Evolutionary conservation across 768 basidiomycete species (phyloP), one percentile per base, ranked within the genome.

Genomic region (Auricularia cornea): DNA sequence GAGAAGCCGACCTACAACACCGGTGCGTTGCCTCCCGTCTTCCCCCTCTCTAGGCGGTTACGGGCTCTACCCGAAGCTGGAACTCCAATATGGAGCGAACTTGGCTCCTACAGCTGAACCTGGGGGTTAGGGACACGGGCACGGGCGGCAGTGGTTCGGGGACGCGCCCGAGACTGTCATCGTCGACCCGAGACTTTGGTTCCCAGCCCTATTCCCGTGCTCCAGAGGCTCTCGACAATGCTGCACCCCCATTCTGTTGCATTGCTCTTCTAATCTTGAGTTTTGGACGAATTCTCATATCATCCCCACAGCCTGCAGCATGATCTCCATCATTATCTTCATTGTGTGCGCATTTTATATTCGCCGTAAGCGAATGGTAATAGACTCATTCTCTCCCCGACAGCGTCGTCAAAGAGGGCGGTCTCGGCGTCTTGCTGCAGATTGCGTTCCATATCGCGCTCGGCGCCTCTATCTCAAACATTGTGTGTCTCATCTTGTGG

Each of bases 401-500:
- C 51, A 93, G 90, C 1, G 77, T 96, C 41, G 86, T 96, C 65
- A 94, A 90, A 71, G 94, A 96, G 77, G 94, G 94, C 23, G 90
- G 88, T n/a, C 69, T 89, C 48, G 76, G 83, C 31, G 90, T 84
- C 0, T 82, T 97, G 5, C 74, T 90, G 40, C 84, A 87, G 68
- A 87, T 94, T 1, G 79, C 87, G 1, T 81, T 88, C 65, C 90
- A 94, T 74, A 87, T 95, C 29, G 64, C 88, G 33, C 80, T 87
- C 62, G 97, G 97, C 11, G 84, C 87, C 0, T 63, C 77, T 32
- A 83, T 94, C 66, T 89, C 92, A 26, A 98, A 96, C 72, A 41
- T 92, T 26, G 85, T 93, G 56, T 99, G 96, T 74, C 89, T 87
- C 68, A 66, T 80, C 26, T 73, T 98, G 16, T 97, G 92, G 92